Evolutionary conservation across 2,329 filamentous ascomycete genomes (phyloP), one percentile per base, ranked within the genome.

Genomic region (Trichoderma simmonsii): DNA sequence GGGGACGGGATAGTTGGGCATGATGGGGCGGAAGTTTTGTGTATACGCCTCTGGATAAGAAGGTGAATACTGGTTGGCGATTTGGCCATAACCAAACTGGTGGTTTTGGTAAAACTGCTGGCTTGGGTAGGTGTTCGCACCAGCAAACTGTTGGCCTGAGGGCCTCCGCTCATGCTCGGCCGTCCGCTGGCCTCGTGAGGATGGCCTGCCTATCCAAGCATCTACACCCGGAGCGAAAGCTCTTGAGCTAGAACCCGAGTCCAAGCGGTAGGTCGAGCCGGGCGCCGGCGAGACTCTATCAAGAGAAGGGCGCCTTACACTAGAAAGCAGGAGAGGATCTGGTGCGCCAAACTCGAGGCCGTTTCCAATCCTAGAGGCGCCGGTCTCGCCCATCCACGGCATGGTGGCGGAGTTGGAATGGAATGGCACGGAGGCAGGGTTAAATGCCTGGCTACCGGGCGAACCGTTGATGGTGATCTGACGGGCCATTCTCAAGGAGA

Each of bases 321-420:
- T 68, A 34, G 75, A 72, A 39, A 77, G 75, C 54, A 77, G 70
- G 15, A 82, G 68, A 18, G 75, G 60, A 8, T 84, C 83, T 15
- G 77, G 82, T 15, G 77, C 56, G 60, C 79, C 80, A 34, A 79
- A 43, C 21, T 83, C 81, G 43, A 80, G 73, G 60, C 77, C 78
- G 54, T 75, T 75, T 28, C 74, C 79, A 70, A 79, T 76, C 18
- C 79, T 76, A 21, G 78, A 74, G 12, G 71, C 67, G 43, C 61
- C 60, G 15, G 59, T 66, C 15, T 84, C 81, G 8, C 66, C 51
- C 63, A 79, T 79, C 86, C 86, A 88, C 3, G 85, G 74, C 73
- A 85, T 83, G 6, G 84, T 84, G 8, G 79, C 81, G 1, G 85
- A 83, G 73, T 87, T 86, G 73, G 85, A 78, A 73, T 85, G 84